These are phyloP conservation scores for Arbutus unedo DNA, from an alignment of 148 eudicot species.

Conservation along the genomic window DNA sequence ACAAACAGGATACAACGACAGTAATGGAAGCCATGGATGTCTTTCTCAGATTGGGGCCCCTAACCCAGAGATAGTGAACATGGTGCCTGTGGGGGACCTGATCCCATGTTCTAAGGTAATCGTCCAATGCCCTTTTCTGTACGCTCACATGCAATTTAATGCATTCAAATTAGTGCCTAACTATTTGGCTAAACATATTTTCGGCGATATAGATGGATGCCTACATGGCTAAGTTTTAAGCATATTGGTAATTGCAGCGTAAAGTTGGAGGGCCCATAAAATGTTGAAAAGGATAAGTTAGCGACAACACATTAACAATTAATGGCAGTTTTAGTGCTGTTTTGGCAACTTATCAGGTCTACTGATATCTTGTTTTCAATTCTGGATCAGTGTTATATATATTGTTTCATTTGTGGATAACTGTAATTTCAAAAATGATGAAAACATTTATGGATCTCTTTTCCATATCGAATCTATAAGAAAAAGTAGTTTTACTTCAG, in stretches of 20 bases:
- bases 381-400: background rate
- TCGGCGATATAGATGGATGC: background rate
- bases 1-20: background rate
- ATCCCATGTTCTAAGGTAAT: background rate
- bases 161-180: background rate
- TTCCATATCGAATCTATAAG: background rate
- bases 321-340: background rate
- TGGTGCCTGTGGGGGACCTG: slow-evolving; percentile 2
- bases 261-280: background rate
- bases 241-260: background rate
- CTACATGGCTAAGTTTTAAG: background rate
- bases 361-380: background rate
- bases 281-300: too few species aligned
- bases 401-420: background rate
- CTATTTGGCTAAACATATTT: background rate
- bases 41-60: background rate
- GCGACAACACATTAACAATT: background rate
- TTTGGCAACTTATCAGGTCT: background rate
- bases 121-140: background rate
- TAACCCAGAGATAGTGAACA: background rate
- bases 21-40: background rate
- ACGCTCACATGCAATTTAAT: background rate
- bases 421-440: background rate
- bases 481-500: background rate
- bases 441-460: background rate